phyloP scores from a whole-genome alignment of 805 yeast genomes.

The Candida ulmi region DNA sequence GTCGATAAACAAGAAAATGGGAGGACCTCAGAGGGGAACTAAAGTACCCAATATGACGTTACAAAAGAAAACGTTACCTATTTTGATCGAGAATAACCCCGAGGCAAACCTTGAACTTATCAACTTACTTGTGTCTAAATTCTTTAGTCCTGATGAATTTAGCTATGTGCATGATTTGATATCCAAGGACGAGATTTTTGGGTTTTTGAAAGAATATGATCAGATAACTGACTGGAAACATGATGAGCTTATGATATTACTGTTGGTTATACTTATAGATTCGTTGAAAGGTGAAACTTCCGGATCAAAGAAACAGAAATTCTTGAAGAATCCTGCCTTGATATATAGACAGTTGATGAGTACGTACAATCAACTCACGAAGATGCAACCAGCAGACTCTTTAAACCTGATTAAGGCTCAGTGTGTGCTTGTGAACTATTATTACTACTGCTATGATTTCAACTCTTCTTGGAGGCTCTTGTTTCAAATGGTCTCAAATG shows the following conservation, averaged over 20 bases:
- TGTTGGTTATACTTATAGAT: constrained; percentile 16
- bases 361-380: constrained; percentile 15
- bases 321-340: too few relatives aligned
- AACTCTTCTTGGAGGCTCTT: constrained; percentile 19
- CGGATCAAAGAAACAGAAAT: too few relatives aligned
- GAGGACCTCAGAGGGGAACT: not conserved
- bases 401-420: constrained; percentile 15
- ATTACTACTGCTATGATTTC: constrained; percentile 12
- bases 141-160: constrained; percentile 9
- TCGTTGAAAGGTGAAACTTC: constrained; percentile 6
- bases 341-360: constrained; percentile 4
- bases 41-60: too few relatives aligned
- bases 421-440: constrained; percentile 13
- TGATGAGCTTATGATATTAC: constrained; percentile 17
- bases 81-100: constrained; percentile 2
- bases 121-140: constrained; percentile 6
- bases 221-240: constrained; percentile 6
- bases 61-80: constrained; percentile 10
- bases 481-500: constrained; percentile 17
- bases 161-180: constrained; percentile 14
- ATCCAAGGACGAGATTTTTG: constrained; percentile 7
- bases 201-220: constrained; percentile 9
- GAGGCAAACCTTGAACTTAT: constrained; percentile 8
- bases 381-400: constrained; percentile 13
- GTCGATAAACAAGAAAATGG: constrained; percentile 4